phyloP scores from a whole-genome alignment of 2,329 filamentous ascomycete species.

The Aspergillus tubingensis region DNA sequence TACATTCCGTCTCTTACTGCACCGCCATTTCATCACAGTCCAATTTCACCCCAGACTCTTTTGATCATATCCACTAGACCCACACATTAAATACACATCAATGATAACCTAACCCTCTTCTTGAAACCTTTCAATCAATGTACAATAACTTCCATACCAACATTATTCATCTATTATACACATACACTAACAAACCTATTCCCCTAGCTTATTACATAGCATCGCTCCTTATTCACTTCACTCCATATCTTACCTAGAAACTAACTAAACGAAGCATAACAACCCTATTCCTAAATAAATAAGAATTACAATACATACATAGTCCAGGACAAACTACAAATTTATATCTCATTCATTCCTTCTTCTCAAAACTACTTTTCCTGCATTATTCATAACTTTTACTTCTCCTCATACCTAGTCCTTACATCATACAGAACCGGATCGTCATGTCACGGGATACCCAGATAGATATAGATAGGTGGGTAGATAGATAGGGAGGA shows the following conservation, averaged over 20 bases:
- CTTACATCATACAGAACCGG: not conserved
- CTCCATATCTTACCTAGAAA: too few relatives aligned
- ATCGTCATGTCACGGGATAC: not conserved
- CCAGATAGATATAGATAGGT: not conserved
- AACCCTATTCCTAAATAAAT: not conserved
- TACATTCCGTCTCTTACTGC: not conserved
- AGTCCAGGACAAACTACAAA: too few relatives aligned
- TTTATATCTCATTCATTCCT: too few relatives aligned
- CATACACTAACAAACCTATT: not conserved
- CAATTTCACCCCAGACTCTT: not conserved
- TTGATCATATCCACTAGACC: not conserved
- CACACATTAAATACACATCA: not conserved
- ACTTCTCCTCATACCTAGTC: not conserved
- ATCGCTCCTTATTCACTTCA: too few relatives aligned
- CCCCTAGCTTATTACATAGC: too few relatives aligned
- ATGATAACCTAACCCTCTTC: not conserved
- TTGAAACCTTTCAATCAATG: not conserved
- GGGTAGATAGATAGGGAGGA: too few relatives aligned
- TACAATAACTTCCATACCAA: conserved; percentile 2
- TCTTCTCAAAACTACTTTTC: not conserved
- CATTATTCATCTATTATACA: not conserved
- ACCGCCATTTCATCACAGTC: not conserved
- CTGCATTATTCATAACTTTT: not conserved
- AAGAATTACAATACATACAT: too few relatives aligned
- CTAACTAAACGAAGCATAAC: too few relatives aligned